Base-by-base conservation (phyloP, 805 yeast genomes). In the Candida orba region DNA sequence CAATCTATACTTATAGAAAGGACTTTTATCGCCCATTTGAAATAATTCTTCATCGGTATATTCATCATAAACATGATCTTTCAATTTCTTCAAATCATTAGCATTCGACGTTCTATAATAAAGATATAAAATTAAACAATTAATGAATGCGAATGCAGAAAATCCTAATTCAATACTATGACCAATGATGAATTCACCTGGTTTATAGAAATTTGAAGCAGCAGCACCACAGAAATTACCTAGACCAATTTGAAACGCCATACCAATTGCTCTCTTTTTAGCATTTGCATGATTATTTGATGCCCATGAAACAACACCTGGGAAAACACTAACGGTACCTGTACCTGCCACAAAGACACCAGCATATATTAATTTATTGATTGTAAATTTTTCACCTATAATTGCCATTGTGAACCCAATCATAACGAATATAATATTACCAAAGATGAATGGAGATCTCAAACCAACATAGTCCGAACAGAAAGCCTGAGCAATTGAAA, bases 11-110 rank as follows among this genome's bases (percentile, higher is more conserved):
- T 55, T 52, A 46, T 64, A 71, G 43, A 62, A 62, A 1, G 75
- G 75, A 30, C 66, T 67, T 49, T 62, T 64, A 55, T 71, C 73
- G 18, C 75, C 76, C 69, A 69, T 54, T 43, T 60, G 62, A 23
- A 60, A 49, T 39, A 70, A 52, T 36, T 68, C 63, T 33, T 53
- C 48, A 18, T 55, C 61, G 8, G 61, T 49, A 34, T 46, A 43
- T 6, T 47, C 50, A 41, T 59, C 66, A 44, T 59, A 68, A 27
- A 27, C 29, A 27, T 27, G 29, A 27, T 30, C 50, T 52, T 1
- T 71, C 72, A 25, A 54, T 56, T 18, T 50, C 40, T 34, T 64
- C 47, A 35, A 58, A 64, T 17, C 43, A 31, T 15, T 31, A 45
- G 39, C 63, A 49, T 40, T 56, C 50, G 34, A 37, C 44, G 44